phyloP scores from a whole-genome alignment of 257 asterid genomes.

The Thymus quinquecostatus region DNA sequence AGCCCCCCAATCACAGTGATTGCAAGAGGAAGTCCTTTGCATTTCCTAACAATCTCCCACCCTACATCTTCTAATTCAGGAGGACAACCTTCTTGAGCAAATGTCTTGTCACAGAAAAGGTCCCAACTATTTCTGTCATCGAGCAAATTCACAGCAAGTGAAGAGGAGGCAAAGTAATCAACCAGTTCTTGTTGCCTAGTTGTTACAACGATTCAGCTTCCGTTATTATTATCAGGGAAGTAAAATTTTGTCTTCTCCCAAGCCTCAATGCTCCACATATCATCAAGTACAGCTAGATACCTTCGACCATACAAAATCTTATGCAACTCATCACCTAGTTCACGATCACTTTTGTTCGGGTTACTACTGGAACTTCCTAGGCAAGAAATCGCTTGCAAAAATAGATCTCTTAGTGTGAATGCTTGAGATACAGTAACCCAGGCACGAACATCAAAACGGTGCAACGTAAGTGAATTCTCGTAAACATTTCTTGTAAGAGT shows the following conservation, averaged over 20 bases:
- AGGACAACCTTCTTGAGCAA: constrained; percentile 12
- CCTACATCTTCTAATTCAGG: neutral
- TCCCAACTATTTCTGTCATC: constrained; percentile 12
- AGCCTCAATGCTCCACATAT: neutral
- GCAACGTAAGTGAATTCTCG: neutral
- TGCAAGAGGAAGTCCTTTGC: constrained; percentile 18
- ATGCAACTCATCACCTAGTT: neutral
- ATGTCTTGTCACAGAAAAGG: neutral
- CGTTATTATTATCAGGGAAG: neutral
- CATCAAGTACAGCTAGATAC: neutral
- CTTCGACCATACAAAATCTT: neutral
- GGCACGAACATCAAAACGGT: neutral
- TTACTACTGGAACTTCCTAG: no score
- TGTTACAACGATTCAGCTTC: neutral
- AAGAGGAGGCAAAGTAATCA: neutral
- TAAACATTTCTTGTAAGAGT: neutral
- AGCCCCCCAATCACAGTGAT: constrained; percentile 19
- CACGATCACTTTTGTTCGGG: neutral
- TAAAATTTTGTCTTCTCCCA: neutral
- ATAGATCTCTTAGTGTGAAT: neutral
- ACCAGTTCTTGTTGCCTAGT: neutral
- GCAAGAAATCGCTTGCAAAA: neutral
- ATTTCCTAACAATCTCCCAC: neutral
- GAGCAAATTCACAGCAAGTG: neutral
- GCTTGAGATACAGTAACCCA: neutral